Base-by-base conservation (phyloP, 768 basidiomycete genomes). In the Chalciporus sphaerocephalus region DNA sequence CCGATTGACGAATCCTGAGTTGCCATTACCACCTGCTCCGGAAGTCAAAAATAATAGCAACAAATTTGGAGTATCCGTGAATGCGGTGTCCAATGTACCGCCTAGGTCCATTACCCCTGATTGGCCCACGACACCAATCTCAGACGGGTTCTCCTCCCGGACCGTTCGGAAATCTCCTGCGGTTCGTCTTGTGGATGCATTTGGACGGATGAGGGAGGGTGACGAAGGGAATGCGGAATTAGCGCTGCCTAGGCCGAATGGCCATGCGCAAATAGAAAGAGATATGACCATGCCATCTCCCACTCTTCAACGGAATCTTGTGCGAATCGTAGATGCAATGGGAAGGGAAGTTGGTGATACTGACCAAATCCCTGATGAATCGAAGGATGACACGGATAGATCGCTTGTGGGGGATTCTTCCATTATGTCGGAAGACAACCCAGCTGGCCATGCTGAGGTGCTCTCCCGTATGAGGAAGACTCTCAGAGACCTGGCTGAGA, bases 101-200 rank as follows among this genome's bases (percentile, higher is more conserved):
- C 50, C 40, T 22, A 47, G 54, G 30, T 51, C 58, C 35, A 34
- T 28, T 28, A 66, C 57, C 22, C 55, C 53, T 33, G 59, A 66
- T 20, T 49, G 47, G 4, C 50, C 55, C 22, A 47, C 52, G 6
- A 60, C 53, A n/a, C 65, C 63, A 1, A 44, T 38, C 10, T 48
- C 57, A 23, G 47, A 28, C 51, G 59, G 24, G 5, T 52, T 38
- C 48, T 62, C 51, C 37, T 60, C 63, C 33, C 68, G 64, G 24
- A 69, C 67, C 33, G 65, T 69, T 35, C 71, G 75, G 17, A 79
- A 73, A 59, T 70, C 74, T 0, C 73, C 76, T 6, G 70, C 70
- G 39, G 72, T 89, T 27, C 77, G 84, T 20, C 57, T 88, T n/a
- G 67, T 89, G 21, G 86, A 90, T 64, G 83, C 81, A 7, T 88